These are phyloP conservation scores for Melaleuca alternifolia DNA, from an alignment of 345 rosid genomes.

Conservation along the genomic window DNA sequence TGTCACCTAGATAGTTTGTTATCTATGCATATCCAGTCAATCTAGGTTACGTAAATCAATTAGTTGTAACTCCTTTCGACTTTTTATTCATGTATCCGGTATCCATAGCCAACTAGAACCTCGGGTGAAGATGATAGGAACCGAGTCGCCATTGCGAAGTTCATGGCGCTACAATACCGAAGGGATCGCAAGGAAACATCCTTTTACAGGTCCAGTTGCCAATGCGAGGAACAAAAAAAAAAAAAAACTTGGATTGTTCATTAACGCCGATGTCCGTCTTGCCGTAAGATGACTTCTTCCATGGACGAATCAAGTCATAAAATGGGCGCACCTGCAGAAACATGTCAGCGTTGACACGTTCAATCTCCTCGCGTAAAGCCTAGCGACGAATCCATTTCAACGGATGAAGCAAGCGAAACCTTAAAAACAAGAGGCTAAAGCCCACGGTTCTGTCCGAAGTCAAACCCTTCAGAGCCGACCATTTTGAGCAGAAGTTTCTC, in stretches of 20 bases:
- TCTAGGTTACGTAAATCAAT: neutral
- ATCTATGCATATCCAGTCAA: neutral
- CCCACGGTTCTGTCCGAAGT: slow-evolving; percentile 18
- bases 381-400: neutral
- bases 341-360: neutral
- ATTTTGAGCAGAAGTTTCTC: neutral
- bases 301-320: neutral
- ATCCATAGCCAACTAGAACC: neutral
- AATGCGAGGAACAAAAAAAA: neutral
- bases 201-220: neutral
- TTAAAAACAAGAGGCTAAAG: slow-evolving; percentile 33
- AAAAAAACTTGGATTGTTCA: neutral
- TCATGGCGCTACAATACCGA: neutral
- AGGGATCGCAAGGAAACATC: neutral
- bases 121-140: neutral
- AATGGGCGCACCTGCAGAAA: neutral
- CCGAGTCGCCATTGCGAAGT: neutral
- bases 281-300: neutral
- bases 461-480: neutral
- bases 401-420: neutral
- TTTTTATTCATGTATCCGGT: neutral
- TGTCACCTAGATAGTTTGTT: neutral
- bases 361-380: neutral
- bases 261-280: neutral
- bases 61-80: neutral